These are phyloP conservation scores for Aaosphaeria arxii DNA, from an alignment of 2,329 filamentous ascomycete species.

Conservation along the genomic window DNA sequence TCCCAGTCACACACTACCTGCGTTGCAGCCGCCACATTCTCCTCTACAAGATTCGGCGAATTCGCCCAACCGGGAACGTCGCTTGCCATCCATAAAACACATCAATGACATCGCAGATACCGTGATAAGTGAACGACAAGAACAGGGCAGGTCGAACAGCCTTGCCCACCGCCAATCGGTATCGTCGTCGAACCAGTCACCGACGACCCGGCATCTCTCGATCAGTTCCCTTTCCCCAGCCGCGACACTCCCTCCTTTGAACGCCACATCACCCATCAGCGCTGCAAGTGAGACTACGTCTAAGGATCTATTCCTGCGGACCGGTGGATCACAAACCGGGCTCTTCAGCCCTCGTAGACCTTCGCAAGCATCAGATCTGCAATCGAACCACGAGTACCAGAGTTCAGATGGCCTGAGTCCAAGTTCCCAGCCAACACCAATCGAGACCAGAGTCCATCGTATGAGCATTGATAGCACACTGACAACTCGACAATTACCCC, in stretches of 20 bases:
- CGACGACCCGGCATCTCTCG: constrained; percentile 32
- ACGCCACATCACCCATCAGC: constrained; percentile 31
- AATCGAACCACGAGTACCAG: constrained; percentile 32
- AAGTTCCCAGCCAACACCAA: constrained; percentile 23
- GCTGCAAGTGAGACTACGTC: constrained; percentile 23
- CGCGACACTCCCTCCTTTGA: constrained; percentile 26
- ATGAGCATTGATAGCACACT: constrained; percentile 30
- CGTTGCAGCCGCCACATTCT: constrained; percentile 31
- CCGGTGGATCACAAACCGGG: constrained; percentile 20
- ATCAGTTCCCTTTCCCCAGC: constrained; percentile 31
- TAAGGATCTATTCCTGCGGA: constrained; percentile 28
- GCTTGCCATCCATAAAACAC: constrained; percentile 31
- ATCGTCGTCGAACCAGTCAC: constrained; percentile 34
- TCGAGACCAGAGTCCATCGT: constrained; percentile 23
- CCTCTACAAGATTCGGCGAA: constrained; percentile 23
- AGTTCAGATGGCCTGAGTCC: constrained; percentile 35
- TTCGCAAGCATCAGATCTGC: constrained; percentile 36
- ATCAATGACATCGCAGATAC: constrained; percentile 34
- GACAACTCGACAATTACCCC: constrained; percentile 27
- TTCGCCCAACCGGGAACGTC: constrained; percentile 28
- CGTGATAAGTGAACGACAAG: constrained; percentile 28
- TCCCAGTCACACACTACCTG: constrained; percentile 31
- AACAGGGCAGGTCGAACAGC: constrained; percentile 22
- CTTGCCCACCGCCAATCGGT: constrained; percentile 33
- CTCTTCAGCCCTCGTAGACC: constrained; percentile 29